phyloP scores from a whole-genome alignment of 208 protist species.

The Crithidia thermophila region DNA sequence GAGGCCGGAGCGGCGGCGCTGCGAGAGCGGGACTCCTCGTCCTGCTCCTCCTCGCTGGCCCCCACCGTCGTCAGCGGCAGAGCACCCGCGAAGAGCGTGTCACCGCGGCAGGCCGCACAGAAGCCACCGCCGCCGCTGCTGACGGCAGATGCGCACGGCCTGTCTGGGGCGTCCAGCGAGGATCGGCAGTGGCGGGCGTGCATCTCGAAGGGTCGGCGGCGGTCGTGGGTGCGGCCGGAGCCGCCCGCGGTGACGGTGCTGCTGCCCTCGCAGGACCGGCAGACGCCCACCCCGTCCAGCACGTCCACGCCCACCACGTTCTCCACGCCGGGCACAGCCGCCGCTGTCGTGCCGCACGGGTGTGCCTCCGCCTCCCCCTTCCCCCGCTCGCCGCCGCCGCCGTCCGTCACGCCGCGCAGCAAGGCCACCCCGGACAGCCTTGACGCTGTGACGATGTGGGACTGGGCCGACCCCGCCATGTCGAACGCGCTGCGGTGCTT shows the following conservation, averaged over 20 bases:
- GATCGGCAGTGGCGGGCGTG: conserved; percentile 24
- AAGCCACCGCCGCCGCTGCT: neutral
- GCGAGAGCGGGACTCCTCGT: neutral
- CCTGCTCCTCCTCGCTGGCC: neutral
- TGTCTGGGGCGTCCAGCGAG: neutral
- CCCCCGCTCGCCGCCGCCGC: neutral
- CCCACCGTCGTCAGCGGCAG: neutral
- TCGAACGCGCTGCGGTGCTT: conserved; percentile 23
- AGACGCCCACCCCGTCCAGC: neutral
- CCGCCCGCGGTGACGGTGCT: too few relatives aligned
- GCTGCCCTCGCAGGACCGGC: neutral
- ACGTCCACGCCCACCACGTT: neutral
- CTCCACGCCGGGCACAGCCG: neutral
- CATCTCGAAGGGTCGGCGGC: conserved; percentile 16
- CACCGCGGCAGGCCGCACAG: neutral
- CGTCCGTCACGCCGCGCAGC: neutral
- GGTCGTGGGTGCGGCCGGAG: neutral
- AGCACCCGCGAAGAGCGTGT: neutral
- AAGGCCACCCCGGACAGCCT: conserved; percentile 6
- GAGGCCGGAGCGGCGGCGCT: neutral
- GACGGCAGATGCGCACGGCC: neutral
- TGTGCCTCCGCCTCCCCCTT: neutral
- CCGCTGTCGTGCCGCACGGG: neutral
- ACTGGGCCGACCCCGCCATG: conserved; percentile 29
- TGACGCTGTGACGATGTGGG: conserved; percentile 27